Evolutionary conservation across 768 basidiomycete genomes (phyloP).

Genomic region (Suillus ampliporus): DNA sequence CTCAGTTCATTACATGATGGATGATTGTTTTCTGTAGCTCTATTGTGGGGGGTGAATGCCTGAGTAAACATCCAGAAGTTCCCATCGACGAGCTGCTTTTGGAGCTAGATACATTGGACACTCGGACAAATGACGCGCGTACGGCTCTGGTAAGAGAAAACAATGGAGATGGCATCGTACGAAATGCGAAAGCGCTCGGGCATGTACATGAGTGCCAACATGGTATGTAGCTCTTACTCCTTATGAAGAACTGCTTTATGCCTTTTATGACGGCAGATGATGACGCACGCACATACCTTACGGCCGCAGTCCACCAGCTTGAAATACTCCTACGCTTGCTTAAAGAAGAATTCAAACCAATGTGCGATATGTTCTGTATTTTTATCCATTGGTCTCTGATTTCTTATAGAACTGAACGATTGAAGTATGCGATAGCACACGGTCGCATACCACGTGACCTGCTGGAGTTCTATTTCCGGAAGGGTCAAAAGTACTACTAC

Average conservation of each 20-base stretch:
- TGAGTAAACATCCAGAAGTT: not conserved
- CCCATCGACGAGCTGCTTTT: not conserved
- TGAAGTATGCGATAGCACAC: conserved; percentile 8
- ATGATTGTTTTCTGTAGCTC: not conserved
- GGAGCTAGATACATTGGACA: conserved; percentile 1
- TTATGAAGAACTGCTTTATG: not conserved
- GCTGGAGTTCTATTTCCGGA: conserved; percentile 13
- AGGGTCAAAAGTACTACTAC: conserved; percentile 8
- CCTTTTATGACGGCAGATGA: not conserved
- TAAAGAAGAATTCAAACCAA: conserved; percentile 21
- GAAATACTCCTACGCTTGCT: conserved; percentile 15
- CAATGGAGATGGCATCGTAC: not conserved
- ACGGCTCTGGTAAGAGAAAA: not conserved
- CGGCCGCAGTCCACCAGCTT: conserved; percentile 16
- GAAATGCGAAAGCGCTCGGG: conserved; percentile 2
- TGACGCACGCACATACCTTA: conserved; percentile 5
- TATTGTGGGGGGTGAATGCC: conserved; percentile 1
- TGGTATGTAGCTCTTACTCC: conserved; percentile 1
- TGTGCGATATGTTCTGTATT: conserved; percentile 12
- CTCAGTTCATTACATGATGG: not conserved
- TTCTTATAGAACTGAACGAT: not conserved
- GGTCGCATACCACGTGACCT: conserved; percentile 25
- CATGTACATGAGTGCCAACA: not conserved
- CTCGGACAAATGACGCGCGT: not conserved
- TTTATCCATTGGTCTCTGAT: not conserved